A percentile compares a stretch with the other conserved stretches of the same genome.
phyloP scores from a whole-genome alignment of 2,329 filamentous ascomycete species.

The Metarhizium brunneum region DNA sequence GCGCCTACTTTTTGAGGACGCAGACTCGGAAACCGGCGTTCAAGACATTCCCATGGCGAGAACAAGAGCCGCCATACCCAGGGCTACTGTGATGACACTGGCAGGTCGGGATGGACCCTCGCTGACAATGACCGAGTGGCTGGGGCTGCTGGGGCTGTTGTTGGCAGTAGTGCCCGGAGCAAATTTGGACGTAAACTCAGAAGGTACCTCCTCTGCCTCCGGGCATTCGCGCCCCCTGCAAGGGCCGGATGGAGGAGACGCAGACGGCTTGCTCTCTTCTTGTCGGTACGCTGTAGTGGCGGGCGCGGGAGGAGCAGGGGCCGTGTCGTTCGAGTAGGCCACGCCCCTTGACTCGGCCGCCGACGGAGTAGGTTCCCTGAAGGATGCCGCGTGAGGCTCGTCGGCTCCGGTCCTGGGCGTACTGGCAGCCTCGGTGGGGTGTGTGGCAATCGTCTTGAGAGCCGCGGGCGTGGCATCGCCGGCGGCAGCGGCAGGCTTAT shows the following conservation, averaged over 20 bases:
- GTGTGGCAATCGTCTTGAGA: neutral
- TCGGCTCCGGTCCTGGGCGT: neutral
- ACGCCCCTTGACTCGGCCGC: neutral
- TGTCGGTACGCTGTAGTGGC: neutral
- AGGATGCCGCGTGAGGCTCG: neutral
- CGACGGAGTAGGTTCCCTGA: neutral
- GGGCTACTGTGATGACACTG: neutral
- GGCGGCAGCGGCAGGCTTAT: neutral
- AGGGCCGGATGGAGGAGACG: neutral
- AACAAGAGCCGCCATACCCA: conserved; percentile 5
- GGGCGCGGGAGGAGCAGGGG: neutral
- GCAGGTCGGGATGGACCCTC: neutral
- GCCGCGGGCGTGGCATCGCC: neutral
- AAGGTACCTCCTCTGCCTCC: neutral
- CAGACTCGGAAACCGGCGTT: neutral
- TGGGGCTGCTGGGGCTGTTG: neutral
- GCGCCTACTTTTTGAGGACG: no score
- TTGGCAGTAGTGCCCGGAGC: neutral
- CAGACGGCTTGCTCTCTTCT: neutral
- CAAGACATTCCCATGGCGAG: conserved; percentile 5
- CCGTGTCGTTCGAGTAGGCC: neutral
- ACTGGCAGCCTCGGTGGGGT: neutral
- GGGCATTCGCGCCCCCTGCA: neutral
- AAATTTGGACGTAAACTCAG: neutral
- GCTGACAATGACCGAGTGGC: conserved; percentile 6